A percentile compares a stretch with the other conserved stretches of the same genome.
Conservation (phyloP, 192 early-diverging fungal genomes). For the Rhizophagus sp. region DNA sequence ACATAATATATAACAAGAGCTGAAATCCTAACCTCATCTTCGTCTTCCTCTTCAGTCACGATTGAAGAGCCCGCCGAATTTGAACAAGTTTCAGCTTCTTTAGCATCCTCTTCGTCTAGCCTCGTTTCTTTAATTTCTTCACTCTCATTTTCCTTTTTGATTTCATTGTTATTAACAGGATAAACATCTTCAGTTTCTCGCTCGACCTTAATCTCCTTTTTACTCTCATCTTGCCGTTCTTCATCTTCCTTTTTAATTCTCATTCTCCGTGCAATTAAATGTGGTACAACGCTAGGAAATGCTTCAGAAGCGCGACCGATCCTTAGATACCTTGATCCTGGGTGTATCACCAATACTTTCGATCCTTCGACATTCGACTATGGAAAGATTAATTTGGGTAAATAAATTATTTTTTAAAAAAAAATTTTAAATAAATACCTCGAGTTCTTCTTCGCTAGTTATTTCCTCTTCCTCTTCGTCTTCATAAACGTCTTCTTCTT, state of each 20-base stretch:
- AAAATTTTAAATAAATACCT: slow-evolving; percentile 8
- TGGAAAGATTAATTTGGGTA: background rate
- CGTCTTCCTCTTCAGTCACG: slow-evolving; percentile 26
- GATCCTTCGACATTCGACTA: slow-evolving; percentile 55
- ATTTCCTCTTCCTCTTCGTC: slow-evolving; percentile 18
- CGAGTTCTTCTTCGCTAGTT: background rate
- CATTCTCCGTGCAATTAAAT: slow-evolving; percentile 75
- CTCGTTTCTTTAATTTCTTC: background rate
- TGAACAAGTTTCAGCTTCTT: slow-evolving; percentile 2
- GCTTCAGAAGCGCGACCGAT: slow-evolving; percentile 85
- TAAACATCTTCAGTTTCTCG: background rate
- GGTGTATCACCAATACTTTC: slow-evolving; percentile 83
- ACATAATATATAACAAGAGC: slow-evolving; percentile 26
- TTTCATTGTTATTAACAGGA: background rate
- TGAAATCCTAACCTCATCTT: slow-evolving; percentile 30
- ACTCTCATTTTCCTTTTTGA: background rate
- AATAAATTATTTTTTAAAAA: background rate
- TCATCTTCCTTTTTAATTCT: background rate
- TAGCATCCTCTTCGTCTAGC: background rate
- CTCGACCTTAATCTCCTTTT: background rate
- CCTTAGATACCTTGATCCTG: slow-evolving; percentile 80
- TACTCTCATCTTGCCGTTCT: background rate
- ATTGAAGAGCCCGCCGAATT: slow-evolving; percentile 14
- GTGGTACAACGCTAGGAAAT: slow-evolving; percentile 73
- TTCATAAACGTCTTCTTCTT: slow-evolving; percentile 21